Percentiles rank a stretch among this genome's conserved stretches.
phyloP scores from a whole-genome alignment of 177 flowering plant genomes.

The Vitis hybrid region DNA sequence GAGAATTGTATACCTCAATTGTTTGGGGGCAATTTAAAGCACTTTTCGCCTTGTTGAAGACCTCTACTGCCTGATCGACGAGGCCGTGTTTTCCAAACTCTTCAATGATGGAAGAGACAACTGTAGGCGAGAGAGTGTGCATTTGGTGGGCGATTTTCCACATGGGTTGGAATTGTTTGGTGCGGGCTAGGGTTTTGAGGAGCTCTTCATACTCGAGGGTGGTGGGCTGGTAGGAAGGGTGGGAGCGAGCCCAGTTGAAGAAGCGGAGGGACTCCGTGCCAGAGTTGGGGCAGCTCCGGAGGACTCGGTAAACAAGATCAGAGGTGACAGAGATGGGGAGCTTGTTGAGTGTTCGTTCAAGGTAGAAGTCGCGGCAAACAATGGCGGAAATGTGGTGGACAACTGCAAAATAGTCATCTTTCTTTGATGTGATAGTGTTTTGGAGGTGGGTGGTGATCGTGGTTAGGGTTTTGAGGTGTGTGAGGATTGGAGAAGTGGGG shows the following conservation, averaged over 20 bases:
- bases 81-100: slow-evolving; percentile 71
- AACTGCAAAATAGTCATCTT: slow-evolving; percentile 83
- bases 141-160: slow-evolving; percentile 75
- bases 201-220: slow-evolving; percentile 74
- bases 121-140: slow-evolving; percentile 33
- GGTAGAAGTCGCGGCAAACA: slow-evolving; percentile 75
- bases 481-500: no score
- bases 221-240: slow-evolving; percentile 62
- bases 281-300: slow-evolving; percentile 56
- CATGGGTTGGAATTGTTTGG: slow-evolving; percentile 67
- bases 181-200: slow-evolving; percentile 53
- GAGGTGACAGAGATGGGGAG: slow-evolving; percentile 50
- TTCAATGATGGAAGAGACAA: slow-evolving; percentile 54
- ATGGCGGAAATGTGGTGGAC: slow-evolving; percentile 84
- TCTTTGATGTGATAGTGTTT: slow-evolving; percentile 4
- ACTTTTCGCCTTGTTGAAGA: slow-evolving; percentile 56
- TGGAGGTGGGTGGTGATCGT: no score
- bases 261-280: slow-evolving; percentile 72
- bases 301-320: slow-evolving; percentile 84
- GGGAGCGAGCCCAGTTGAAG: slow-evolving; percentile 81
- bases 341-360: slow-evolving; percentile 87
- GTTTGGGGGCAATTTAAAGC: slow-evolving; percentile 52
- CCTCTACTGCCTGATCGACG: slow-evolving; percentile 65
- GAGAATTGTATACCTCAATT: slow-evolving; percentile 59
- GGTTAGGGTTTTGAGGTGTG: no score